Evolutionary conservation across 2,329 filamentous ascomycete species (phyloP), one percentile per base, ranked within the genome.

Genomic region (Fusarium nelsonii): DNA sequence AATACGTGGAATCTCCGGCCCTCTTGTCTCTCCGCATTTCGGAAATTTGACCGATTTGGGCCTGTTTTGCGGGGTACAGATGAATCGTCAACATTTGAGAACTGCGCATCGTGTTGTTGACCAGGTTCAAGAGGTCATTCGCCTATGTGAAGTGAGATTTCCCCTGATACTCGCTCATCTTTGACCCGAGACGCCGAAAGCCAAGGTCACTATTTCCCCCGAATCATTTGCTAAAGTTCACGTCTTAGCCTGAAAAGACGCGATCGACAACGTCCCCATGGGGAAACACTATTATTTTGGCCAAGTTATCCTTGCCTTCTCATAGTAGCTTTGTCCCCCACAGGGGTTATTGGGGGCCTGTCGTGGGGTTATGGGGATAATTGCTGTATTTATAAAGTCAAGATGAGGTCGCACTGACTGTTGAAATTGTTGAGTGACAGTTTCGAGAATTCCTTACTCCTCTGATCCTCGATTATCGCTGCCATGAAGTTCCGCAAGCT

Each of bases 401-500:
- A 65, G 16, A 28, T 57, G 52, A 51, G 51, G 45, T 49, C 51
- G 30, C 43, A 57, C 46, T 60, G 55, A 58, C 37, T 37, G 12
- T 43, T 20, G 39, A 20, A 41, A 53, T 26, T 55, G 54, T 44
- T 49, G 26, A 44, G 40, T 37, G 41, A 55, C 44, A 65, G 43
- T 45, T 59, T 49, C 46, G 32, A 51, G 58, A 28, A 40, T 23
- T 39, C 48, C 44, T 34, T 50, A 23, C 41, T 60, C 48, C 39
- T 54, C 50, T 37, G 23, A 39, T 60, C 48, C 39, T 54, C 50
- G 34, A 23, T n/a, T 34, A 20, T 44, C n/a, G 46, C 8, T 45
- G 37, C 51, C 36, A 74, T 74, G 73, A 74, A 74, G 70, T 60
- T 73, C 52, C 58, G 45, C 39, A 68, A 65, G 57, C 64, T 74